Conservation (phyloP, 2,329 filamentous ascomycete species). For the Lachnellula arida region DNA sequence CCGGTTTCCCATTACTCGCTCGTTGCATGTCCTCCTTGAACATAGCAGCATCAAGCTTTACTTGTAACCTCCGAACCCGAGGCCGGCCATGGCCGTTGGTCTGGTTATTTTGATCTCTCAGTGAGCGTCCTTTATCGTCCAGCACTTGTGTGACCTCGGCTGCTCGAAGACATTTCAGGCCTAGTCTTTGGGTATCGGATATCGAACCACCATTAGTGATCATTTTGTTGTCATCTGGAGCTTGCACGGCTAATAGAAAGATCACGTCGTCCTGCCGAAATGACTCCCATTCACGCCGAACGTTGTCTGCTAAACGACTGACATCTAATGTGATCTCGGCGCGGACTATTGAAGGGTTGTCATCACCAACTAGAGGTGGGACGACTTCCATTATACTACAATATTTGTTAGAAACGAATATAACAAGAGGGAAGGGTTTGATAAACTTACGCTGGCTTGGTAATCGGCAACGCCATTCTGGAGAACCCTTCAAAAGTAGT, state of each 20-base stretch:
- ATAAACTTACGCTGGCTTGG: slow-evolving; percentile 58
- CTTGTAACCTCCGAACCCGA: slow-evolving; percentile 63
- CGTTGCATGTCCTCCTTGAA: slow-evolving; percentile 74
- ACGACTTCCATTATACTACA: slow-evolving; percentile 72
- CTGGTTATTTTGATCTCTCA: slow-evolving; percentile 60
- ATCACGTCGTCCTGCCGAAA: slow-evolving; percentile 83
- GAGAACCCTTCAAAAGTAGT: slow-evolving; percentile 78
- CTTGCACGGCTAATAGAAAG: slow-evolving; percentile 75
- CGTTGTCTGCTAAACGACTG: slow-evolving; percentile 67
- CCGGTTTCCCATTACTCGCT: slow-evolving; percentile 60
- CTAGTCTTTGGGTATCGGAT: slow-evolving; percentile 55
- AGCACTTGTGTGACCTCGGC: slow-evolving; percentile 83
- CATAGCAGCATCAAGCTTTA: slow-evolving; percentile 74
- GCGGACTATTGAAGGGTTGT: slow-evolving; percentile 76
- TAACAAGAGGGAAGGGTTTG: slow-evolving; percentile 7
- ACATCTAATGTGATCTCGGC: slow-evolving; percentile 85
- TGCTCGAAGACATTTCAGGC: slow-evolving; percentile 67
- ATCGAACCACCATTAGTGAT: slow-evolving; percentile 49
- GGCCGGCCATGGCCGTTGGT: slow-evolving; percentile 59
- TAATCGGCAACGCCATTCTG: slow-evolving; percentile 85
- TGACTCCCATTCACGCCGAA: slow-evolving; percentile 85
- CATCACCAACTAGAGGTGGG: slow-evolving; percentile 76
- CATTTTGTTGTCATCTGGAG: slow-evolving; percentile 45
- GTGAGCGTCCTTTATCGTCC: slow-evolving; percentile 74
- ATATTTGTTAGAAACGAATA: slow-evolving; percentile 13